A percentile compares a stretch with the other conserved stretches of the same genome.
These are phyloP conservation scores for Escovopsis sp. DNA, from an alignment of 2,329 filamentous ascomycete species.

Conservation along the genomic window DNA sequence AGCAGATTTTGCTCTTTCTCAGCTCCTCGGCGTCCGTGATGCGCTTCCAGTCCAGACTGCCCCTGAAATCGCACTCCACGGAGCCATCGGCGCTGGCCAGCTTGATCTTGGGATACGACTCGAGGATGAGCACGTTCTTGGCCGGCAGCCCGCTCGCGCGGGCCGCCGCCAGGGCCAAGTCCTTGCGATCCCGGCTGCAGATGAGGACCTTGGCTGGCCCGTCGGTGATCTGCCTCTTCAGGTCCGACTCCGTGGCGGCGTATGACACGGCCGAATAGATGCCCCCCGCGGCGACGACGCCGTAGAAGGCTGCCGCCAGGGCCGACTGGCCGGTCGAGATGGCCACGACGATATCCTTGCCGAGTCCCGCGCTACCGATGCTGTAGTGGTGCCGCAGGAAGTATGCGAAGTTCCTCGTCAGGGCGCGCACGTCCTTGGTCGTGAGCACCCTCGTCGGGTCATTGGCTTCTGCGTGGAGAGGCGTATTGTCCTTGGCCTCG, in stretches of 20 bases:
- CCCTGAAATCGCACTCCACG: constrained; percentile 13
- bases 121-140: constrained; percentile 34
- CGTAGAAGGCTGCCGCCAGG: constrained; percentile 37
- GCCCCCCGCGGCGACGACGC: constrained; percentile 41
- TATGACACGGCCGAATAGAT: constrained; percentile 41
- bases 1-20: constrained; percentile 22
- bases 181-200: constrained; percentile 31
- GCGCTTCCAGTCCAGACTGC: constrained; percentile 33
- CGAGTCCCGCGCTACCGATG: constrained; percentile 32
- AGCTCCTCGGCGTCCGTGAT: constrained; percentile 35
- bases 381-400: constrained; percentile 36
- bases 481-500: constrained; percentile 27
- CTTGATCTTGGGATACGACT: constrained; percentile 17
- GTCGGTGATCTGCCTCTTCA: constrained; percentile 29
- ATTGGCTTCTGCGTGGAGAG: constrained; percentile 41
- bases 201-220: constrained; percentile 24
- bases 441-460: constrained; percentile 38
- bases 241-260: constrained; percentile 32
- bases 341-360: constrained; percentile 37
- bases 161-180: constrained; percentile 32
- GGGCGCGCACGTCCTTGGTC: constrained; percentile 30
- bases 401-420: constrained; percentile 37
- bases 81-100: constrained; percentile 13
- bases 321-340: constrained; percentile 41
- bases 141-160: constrained; percentile 26